Conservation (phyloP, 441 rosid species). For the Euphorbia corollata region DNA sequence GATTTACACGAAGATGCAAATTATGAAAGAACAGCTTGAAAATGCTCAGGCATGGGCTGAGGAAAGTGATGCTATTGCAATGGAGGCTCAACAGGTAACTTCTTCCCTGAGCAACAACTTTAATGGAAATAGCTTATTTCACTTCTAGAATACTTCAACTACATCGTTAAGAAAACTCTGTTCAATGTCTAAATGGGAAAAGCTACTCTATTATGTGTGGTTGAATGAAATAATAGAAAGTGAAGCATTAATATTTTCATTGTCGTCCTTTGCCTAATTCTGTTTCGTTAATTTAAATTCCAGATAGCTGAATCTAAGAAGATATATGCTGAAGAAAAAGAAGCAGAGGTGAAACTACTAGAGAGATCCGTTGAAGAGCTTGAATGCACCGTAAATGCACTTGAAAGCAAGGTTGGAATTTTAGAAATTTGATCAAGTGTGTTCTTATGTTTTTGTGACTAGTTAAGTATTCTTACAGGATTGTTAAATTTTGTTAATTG, state of each 20-base stretch:
- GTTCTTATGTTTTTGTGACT: neutral
- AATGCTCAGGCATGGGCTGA: constrained; percentile 54
- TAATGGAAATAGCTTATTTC: neutral
- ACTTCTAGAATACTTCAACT: constrained; percentile 3
- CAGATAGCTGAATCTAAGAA: constrained; percentile 81
- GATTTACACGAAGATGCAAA: constrained; percentile 48
- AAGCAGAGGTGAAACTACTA: constrained; percentile 77
- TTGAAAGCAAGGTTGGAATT: constrained; percentile 74
- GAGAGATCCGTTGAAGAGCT: constrained; percentile 96
- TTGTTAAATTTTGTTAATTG: constrained; percentile 14
- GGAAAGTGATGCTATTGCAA: constrained; percentile 56
- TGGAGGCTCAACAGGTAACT: constrained; percentile 67
- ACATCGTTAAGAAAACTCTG: neutral
- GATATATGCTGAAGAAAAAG: constrained; percentile 71
- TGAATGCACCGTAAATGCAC: constrained; percentile 67
- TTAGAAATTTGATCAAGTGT: constrained; percentile 17
- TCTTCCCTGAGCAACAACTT: constrained; percentile 5
- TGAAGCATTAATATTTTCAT: constrained; percentile 7
- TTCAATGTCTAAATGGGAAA: neutral
- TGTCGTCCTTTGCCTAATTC: constrained; percentile 19
- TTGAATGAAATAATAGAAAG: neutral
- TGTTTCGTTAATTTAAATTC: constrained; percentile 8
- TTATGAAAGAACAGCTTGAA: constrained; percentile 55
- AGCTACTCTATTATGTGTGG: neutral
- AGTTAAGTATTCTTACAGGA: constrained; percentile 65